phyloP scores from a whole-genome alignment of 2,329 filamentous ascomycete genomes.

The Ceratocystis colombiana region DNA sequence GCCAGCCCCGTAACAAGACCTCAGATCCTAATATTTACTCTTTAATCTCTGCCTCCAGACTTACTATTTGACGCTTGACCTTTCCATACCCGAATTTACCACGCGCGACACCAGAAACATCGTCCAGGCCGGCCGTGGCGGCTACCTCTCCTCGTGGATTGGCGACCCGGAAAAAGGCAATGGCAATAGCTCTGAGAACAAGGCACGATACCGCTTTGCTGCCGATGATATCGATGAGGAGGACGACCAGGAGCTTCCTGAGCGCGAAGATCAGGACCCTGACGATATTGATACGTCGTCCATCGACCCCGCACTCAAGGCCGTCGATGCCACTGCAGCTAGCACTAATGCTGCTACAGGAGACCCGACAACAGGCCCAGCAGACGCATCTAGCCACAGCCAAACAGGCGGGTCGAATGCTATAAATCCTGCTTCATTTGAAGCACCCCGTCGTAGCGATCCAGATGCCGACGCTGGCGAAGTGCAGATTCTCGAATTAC shows the following conservation, averaged over 20 bases:
- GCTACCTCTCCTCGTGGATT: constrained; percentile 30
- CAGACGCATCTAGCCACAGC: constrained; percentile 7
- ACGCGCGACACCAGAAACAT: constrained; percentile 24
- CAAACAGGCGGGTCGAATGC: neutral
- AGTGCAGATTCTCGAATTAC: constrained; percentile 75
- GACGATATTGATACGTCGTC: constrained; percentile 18
- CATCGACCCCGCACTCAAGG: neutral
- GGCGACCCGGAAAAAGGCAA: constrained; percentile 24
- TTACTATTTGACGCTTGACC: constrained; percentile 54
- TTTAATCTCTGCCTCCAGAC: constrained; percentile 36
- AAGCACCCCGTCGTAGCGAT: neutral
- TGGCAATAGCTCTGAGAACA: neutral
- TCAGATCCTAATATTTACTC: neutral
- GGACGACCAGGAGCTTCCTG: constrained; percentile 31
- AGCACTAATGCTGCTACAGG: neutral
- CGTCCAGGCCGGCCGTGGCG: constrained; percentile 25
- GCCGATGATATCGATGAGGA: constrained; percentile 30
- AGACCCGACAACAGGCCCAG: neutral
- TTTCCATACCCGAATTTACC: constrained; percentile 49
- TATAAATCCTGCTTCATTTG: neutral
- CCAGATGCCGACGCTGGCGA: constrained; percentile 30
- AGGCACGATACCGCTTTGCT: constrained; percentile 26
- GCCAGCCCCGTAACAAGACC: neutral
- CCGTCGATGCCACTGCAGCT: neutral
- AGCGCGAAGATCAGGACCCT: constrained; percentile 32